phyloP scores from a whole-genome alignment of 2,329 filamentous ascomycete species.

The Colletotrichum eremochloae region DNA sequence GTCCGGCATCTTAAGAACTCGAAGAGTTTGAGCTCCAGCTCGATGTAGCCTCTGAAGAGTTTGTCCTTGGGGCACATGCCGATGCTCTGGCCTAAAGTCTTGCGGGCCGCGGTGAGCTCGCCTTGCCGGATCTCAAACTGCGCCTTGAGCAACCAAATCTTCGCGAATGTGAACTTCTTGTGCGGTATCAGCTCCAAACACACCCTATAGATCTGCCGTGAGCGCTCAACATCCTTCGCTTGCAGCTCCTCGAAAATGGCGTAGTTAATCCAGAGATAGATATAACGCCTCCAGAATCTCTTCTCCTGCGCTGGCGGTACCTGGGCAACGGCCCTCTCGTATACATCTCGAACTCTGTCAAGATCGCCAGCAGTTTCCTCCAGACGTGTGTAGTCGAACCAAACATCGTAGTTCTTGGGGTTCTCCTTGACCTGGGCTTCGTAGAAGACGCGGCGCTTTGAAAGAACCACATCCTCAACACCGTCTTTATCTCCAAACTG shows the following conservation, averaged over 20 bases:
- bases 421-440: conserved; percentile 96
- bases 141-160: conserved; percentile 93
- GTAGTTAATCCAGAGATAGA: conserved; percentile 98
- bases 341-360: conserved; percentile 90
- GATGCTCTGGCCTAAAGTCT: conserved; percentile 89
- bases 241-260: conserved; percentile 95
- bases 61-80: conserved; percentile 97
- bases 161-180: conserved; percentile 97
- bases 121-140: conserved; percentile 93
- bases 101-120: conserved; percentile 83
- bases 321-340: conserved; percentile 95
- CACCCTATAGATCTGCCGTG: conserved; percentile 90
- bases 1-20: conserved; percentile 93
- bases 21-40: conserved; percentile 92
- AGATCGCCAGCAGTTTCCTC: conserved; percentile 88
- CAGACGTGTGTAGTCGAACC: conserved; percentile 94
- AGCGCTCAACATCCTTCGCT: conserved; percentile 81
- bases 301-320: conserved; percentile 96
- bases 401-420: conserved; percentile 95
- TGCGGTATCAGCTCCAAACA: conserved; percentile 91
- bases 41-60: conserved; percentile 93
- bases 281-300: conserved; percentile 95
- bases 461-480: conserved; percentile 95
- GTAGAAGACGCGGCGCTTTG: conserved; percentile 92
- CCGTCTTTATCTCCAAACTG: conserved; percentile 95